Conservation (phyloP, 805 yeast genomes). For the Zygoascus bituminiphila region DNA sequence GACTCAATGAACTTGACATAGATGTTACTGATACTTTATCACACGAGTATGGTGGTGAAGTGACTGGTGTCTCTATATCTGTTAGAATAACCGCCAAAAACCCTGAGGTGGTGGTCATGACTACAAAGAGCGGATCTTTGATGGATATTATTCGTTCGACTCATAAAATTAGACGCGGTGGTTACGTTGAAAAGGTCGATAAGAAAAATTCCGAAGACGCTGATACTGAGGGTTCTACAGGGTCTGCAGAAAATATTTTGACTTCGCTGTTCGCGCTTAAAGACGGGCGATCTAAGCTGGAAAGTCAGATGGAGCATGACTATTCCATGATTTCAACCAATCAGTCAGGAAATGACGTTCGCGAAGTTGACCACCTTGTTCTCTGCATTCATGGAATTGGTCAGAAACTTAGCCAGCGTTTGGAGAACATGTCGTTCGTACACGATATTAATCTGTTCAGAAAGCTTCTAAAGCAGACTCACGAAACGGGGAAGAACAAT, state of each 20-base stretch:
- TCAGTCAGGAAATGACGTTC: slow-evolving; percentile 1
- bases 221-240: not conserved
- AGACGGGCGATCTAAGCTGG: slow-evolving; percentile 7
- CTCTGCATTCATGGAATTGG: slow-evolving; percentile 96
- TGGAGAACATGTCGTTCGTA: slow-evolving; percentile 77
- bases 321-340: slow-evolving; percentile 8
- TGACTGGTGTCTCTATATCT: not conserved
- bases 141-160: not conserved
- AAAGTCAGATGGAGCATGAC: slow-evolving; percentile 24
- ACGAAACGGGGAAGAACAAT: slow-evolving; percentile 4
- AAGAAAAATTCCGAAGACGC: not conserved
- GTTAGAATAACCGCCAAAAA: not conserved
- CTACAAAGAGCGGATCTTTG: not conserved
- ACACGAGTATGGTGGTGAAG: not conserved
- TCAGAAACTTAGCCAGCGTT: slow-evolving; percentile 69
- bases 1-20: not conserved
- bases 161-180: not conserved
- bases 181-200: not conserved
- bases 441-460: slow-evolving; percentile 66
- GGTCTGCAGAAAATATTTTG: slow-evolving; percentile 1
- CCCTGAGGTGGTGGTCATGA: not conserved
- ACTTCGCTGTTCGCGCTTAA: not conserved
- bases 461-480: slow-evolving; percentile 12
- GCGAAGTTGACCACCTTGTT: slow-evolving; percentile 54
- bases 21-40: not conserved